A percentile compares a stretch with the other conserved stretches of the same genome.
These are phyloP conservation scores for Fusarium sp. DNA, from an alignment of 2,329 filamentous ascomycete species.

Conservation along the genomic window DNA sequence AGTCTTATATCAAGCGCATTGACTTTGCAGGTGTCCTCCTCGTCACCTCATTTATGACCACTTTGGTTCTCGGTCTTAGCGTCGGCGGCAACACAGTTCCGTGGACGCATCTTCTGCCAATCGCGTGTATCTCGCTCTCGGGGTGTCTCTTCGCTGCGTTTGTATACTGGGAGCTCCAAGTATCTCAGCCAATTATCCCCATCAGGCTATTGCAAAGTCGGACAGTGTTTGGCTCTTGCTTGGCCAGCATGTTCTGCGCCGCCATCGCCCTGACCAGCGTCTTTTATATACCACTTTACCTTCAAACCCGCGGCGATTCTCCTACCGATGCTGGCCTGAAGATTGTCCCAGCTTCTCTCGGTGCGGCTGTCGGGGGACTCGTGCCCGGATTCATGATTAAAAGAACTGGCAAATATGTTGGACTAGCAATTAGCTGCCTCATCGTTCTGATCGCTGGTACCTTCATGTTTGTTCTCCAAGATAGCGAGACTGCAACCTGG, in stretches of 20 bases:
- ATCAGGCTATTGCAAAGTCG: slow-evolving; percentile 77
- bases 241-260: slow-evolving; percentile 78
- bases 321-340: slow-evolving; percentile 75
- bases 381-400: slow-evolving; percentile 78
- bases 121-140: slow-evolving; percentile 72
- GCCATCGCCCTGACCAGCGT: slow-evolving; percentile 77
- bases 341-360: slow-evolving; percentile 76
- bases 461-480: slow-evolving; percentile 1
- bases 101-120: slow-evolving; percentile 79
- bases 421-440: slow-evolving; percentile 56
- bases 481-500: not conserved
- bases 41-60: slow-evolving; percentile 70
- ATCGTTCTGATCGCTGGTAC: slow-evolving; percentile 56
- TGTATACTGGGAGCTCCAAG: slow-evolving; percentile 71
- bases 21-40: slow-evolving; percentile 79
- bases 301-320: slow-evolving; percentile 76
- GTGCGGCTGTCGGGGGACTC: slow-evolving; percentile 75
- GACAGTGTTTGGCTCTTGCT: slow-evolving; percentile 77
- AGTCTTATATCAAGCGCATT: slow-evolving; percentile 74
- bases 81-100: slow-evolving; percentile 79
- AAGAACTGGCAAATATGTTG: slow-evolving; percentile 71
- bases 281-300: slow-evolving; percentile 73
- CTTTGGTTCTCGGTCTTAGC: slow-evolving; percentile 79
- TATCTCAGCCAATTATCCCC: slow-evolving; percentile 80
- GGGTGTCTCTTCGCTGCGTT: slow-evolving; percentile 70